phyloP scores from a whole-genome alignment of 495 filamentous ascomycete genomes.

The Aspergillus nidulans region DNA sequence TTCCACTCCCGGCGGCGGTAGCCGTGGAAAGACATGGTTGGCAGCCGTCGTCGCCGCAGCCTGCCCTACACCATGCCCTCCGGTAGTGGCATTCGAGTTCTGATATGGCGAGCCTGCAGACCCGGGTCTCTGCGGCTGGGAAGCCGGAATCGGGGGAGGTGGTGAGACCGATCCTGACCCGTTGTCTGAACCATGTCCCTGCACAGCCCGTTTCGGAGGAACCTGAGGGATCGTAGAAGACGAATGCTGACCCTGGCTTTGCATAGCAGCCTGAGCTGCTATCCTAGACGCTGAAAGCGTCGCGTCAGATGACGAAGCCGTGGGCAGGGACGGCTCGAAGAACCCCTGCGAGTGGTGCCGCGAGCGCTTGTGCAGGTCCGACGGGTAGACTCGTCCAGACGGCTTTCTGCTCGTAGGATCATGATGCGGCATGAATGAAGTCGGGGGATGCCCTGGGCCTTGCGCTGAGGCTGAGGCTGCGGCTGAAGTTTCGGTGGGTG shows the following conservation, averaged over 20 bases:
- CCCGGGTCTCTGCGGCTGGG: slow-evolving; percentile 51
- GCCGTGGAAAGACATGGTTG: slow-evolving; percentile 78
- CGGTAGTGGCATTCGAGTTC: slow-evolving; percentile 49
- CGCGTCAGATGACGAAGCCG: slow-evolving; percentile 52
- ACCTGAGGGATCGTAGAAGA: slow-evolving; percentile 27
- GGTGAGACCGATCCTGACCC: slow-evolving; percentile 13
- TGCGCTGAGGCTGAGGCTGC: slow-evolving; percentile 17
- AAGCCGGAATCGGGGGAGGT: slow-evolving; percentile 46
- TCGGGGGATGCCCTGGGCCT: slow-evolving; percentile 24
- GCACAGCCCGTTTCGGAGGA: slow-evolving; percentile 65
- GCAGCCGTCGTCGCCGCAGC: slow-evolving; percentile 76
- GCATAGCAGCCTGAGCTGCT: slow-evolving; percentile 88
- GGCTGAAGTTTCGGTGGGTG: slow-evolving; percentile 12
- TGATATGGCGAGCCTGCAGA: slow-evolving; percentile 29
- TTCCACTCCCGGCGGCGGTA: slow-evolving; percentile 47
- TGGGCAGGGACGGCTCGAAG: slow-evolving; percentile 82
- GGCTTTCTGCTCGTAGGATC: slow-evolving; percentile 35
- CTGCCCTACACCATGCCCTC: slow-evolving; percentile 61
- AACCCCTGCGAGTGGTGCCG: slow-evolving; percentile 78
- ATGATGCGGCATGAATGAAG: slow-evolving; percentile 38
- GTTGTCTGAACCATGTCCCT: slow-evolving; percentile 36
- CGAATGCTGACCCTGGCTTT: slow-evolving; percentile 43
- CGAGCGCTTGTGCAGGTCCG: slow-evolving; percentile 37
- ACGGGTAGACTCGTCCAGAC: slow-evolving; percentile 36
- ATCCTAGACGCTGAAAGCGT: slow-evolving; percentile 75